A percentile compares a stretch with the other conserved stretches of the same genome.
Conservation (phyloP, 73 alveolate genomes). For the Paramecium pentaurelia region DNA sequence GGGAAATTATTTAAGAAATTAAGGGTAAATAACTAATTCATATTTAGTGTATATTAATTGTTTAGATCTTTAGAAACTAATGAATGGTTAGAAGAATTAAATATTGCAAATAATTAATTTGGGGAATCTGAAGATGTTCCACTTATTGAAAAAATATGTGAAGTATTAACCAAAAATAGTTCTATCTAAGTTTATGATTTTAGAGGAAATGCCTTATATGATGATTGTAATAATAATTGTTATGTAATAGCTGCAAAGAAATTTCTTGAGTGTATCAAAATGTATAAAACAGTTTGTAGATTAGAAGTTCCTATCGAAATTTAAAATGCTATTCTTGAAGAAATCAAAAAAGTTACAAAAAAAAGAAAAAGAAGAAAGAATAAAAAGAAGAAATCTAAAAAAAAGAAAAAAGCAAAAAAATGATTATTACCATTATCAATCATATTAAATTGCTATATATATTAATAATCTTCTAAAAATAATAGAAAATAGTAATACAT, state of each 20-base stretch:
- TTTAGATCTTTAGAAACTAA: constrained; percentile 56
- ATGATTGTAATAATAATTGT: constrained; percentile 39
- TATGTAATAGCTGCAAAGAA: constrained; percentile 16
- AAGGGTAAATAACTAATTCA: background rate
- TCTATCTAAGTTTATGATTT: constrained; percentile 53
- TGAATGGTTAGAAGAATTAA: constrained; percentile 58
- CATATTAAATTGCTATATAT: background rate
- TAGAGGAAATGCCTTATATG: constrained; percentile 57
- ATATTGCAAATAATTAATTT: constrained; percentile 58
- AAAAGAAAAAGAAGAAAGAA: constrained; percentile 54
- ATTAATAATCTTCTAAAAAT: no score
- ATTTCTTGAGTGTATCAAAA: constrained; percentile 50
- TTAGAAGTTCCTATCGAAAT: constrained; percentile 33
- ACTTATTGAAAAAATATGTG: constrained; percentile 59
- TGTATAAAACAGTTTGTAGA: constrained; percentile 54
- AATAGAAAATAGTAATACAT: no score
- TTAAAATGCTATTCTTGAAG: constrained; percentile 49
- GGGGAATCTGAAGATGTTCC: constrained; percentile 63
- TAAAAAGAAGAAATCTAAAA: constrained; percentile 51
- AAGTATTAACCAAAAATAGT: constrained; percentile 52
- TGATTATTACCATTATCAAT: background rate
- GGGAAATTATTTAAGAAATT: constrained; percentile 56
- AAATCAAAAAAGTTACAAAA: constrained; percentile 55
- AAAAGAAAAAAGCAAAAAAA: constrained; percentile 58
- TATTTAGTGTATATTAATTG: constrained; percentile 8